Percentiles rank a stretch among this genome's conserved stretches.
These are phyloP conservation scores for Sechiopsis laciniata DNA, from an alignment of 306 rosid genomes.

Conservation along the genomic window DNA sequence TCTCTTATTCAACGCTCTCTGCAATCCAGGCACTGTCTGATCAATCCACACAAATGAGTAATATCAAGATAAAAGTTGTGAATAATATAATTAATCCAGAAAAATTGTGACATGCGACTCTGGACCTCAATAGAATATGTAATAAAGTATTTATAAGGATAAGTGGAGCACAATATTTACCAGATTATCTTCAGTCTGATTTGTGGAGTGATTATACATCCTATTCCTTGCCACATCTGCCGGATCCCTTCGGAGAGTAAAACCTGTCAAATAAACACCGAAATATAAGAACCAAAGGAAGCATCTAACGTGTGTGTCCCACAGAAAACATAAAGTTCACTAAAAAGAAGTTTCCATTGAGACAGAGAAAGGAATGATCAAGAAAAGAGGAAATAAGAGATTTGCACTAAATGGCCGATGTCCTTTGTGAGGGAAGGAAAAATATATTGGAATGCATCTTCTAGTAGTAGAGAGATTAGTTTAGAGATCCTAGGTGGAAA, in stretches of 20 bases:
- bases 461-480: not conserved
- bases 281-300: constrained; percentile 8
- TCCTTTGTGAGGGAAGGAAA: not conserved
- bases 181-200: constrained; percentile 64
- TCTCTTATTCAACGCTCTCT: constrained; percentile 46
- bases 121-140: not conserved
- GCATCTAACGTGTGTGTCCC: not conserved
- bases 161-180: constrained; percentile 33
- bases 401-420: not conserved
- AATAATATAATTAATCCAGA: not conserved
- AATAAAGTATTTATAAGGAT: not conserved
- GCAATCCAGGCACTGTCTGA: constrained; percentile 33
- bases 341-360: not conserved
- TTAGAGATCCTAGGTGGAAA: not conserved
- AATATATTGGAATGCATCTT: not conserved
- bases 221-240: constrained; percentile 50
- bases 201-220: constrained; percentile 44
- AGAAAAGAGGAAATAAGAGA: not conserved
- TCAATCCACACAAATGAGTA: constrained; percentile 6
- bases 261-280: constrained; percentile 41
- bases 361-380: not conserved
- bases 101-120: not conserved
- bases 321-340: not conserved
- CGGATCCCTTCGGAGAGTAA: constrained; percentile 52
- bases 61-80: not conserved